These are phyloP conservation scores for Chernovozyma sophiae-reginae DNA, from an alignment of 1,139 yeast species.

Conservation along the genomic window DNA sequence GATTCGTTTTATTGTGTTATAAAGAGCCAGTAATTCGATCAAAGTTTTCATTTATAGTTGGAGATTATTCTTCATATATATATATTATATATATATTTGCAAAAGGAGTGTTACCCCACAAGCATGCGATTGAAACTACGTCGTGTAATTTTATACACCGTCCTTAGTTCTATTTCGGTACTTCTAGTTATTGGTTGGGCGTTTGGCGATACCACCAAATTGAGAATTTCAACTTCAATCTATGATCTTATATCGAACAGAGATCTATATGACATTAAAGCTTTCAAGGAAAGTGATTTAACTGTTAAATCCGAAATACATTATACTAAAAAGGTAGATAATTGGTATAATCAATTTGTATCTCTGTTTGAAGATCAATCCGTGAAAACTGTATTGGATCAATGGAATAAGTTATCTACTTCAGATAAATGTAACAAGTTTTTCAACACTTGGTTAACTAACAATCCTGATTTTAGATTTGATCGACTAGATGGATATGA, in stretches of 20 bases:
- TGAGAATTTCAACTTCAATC: not conserved
- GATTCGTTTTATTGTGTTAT: no score
- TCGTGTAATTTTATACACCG: slow-evolving; percentile 5
- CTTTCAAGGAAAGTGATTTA: slow-evolving; percentile 14
- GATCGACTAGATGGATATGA: slow-evolving; percentile 19
- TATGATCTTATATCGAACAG: not conserved
- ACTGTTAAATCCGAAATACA: slow-evolving; percentile 21
- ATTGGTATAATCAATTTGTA: slow-evolving; percentile 20
- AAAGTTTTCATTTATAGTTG: no score
- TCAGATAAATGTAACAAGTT: slow-evolving; percentile 26
- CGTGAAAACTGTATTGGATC: slow-evolving; percentile 8
- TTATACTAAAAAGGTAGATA: slow-evolving; percentile 26
- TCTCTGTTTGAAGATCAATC: slow-evolving; percentile 1
- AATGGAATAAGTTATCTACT: slow-evolving; percentile 11
- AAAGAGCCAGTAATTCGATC: no score
- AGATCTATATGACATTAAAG: not conserved
- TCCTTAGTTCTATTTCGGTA: not conserved
- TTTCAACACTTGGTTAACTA: slow-evolving; percentile 20
- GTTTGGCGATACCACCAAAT: not conserved
- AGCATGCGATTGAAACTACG: slow-evolving; percentile 17
- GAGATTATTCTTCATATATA: no score
- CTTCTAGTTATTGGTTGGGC: not conserved
- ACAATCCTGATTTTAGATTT: slow-evolving; percentile 25
- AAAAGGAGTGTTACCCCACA: no score
- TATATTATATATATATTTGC: no score